phyloP scores from a whole-genome alignment of 176 grass and related monocot species.

The Tillandsia fasciculata region DNA sequence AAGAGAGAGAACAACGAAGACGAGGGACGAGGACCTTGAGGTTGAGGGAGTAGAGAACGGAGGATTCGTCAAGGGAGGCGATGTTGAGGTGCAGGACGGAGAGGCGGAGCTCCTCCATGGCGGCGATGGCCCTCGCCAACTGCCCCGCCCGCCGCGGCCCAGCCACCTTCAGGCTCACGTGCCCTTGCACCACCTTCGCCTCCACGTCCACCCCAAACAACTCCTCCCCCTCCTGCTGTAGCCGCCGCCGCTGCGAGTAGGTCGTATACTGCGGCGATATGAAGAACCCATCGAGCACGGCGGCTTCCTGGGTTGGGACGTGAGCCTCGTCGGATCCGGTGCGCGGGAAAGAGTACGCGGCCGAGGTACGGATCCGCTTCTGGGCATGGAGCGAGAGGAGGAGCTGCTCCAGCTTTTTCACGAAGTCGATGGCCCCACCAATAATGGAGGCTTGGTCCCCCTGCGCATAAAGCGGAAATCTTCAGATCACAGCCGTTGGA shows the following conservation, averaged over 20 bases:
- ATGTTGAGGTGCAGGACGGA: conserved; percentile 77
- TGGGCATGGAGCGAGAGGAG: conserved; percentile 56
- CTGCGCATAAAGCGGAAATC: conserved; percentile 14
- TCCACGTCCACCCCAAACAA: conserved; percentile 17
- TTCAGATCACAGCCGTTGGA: background rate
- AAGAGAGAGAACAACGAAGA: background rate
- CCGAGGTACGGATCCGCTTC: conserved; percentile 15
- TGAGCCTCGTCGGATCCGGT: too few relatives aligned
- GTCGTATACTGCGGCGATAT: conserved; percentile 81
- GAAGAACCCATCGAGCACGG: conserved; percentile 49
- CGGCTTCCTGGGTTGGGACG: background rate
- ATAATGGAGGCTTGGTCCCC: conserved; percentile 94
- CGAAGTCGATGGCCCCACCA: conserved; percentile 81
- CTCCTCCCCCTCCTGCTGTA: conserved; percentile 30
- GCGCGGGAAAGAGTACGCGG: background rate
- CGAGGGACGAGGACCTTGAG: conserved; percentile 41
- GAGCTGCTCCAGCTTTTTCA: conserved; percentile 90
- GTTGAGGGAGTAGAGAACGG: conserved; percentile 79
- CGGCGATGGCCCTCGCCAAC: conserved; percentile 42
- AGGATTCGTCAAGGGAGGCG: conserved; percentile 38
- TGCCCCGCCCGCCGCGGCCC: conserved; percentile 39
- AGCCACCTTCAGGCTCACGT: conserved; percentile 69
- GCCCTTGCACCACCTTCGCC: conserved; percentile 47
- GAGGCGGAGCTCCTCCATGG: conserved; percentile 68
- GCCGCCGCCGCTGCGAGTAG: conserved; percentile 33